Evolutionary conservation across 2,329 filamentous ascomycete species (phyloP).

Genomic region (Huntiella moniliformis): DNA sequence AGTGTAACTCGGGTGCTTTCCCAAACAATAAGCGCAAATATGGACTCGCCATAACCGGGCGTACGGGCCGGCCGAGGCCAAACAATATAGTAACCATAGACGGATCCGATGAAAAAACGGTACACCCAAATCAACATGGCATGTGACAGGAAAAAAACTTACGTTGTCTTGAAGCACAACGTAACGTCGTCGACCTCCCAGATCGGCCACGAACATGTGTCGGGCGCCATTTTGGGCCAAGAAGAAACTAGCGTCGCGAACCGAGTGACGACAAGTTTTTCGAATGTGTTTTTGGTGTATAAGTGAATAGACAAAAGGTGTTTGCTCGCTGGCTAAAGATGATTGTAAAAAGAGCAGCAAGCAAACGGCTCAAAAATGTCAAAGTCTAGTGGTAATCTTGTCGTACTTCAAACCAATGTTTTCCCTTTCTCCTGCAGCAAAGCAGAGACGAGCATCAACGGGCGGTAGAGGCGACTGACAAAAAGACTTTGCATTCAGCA

Average conservation of each 20-base stretch:
- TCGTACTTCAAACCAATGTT: background rate
- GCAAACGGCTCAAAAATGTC: background rate
- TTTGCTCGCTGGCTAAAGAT: background rate
- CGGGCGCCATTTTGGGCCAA: slow-evolving; percentile 7
- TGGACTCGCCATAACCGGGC: background rate
- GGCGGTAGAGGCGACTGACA: too few species aligned
- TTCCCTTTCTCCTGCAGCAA: too few species aligned
- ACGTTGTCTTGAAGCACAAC: slow-evolving; percentile 49
- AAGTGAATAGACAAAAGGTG: background rate
- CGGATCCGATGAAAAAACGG: too few species aligned
- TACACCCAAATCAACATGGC: too few species aligned
- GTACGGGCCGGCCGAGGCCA: too few species aligned
- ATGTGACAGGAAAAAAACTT: slow-evolving; percentile 19
- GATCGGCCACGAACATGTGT: slow-evolving; percentile 27
- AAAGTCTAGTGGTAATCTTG: background rate
- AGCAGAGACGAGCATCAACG: too few species aligned
- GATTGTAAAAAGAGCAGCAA: background rate
- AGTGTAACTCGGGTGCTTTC: slow-evolving; percentile 2
- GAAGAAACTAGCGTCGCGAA: background rate
- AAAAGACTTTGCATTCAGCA: background rate
- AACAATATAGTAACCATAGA: too few species aligned
- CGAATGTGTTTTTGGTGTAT: background rate
- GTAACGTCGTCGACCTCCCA: slow-evolving; percentile 48
- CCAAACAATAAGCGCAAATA: background rate
- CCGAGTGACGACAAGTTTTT: background rate